Percentiles rank a stretch among this genome's conserved stretches.
These are phyloP conservation scores for Cadophora sp. DNA, from an alignment of 2,329 filamentous ascomycete genomes.

Conservation along the genomic window DNA sequence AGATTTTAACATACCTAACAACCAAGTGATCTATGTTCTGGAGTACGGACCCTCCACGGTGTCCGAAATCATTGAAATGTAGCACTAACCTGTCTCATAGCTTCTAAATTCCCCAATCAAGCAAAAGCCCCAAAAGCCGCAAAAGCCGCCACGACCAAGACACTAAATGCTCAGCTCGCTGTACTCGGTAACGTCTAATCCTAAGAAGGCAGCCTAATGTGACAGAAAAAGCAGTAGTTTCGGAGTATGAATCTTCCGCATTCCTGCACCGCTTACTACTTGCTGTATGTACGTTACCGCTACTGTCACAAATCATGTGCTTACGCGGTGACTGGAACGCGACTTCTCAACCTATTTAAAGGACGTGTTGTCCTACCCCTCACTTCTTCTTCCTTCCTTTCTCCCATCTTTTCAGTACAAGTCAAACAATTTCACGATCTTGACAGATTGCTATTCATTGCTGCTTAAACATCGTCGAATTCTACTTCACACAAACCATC, in stretches of 20 bases:
- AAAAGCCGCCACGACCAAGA: neutral
- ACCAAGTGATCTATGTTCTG: too few species aligned
- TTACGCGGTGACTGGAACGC: neutral
- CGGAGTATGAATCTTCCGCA: neutral
- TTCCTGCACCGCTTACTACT: neutral
- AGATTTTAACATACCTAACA: neutral
- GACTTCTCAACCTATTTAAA: conserved; percentile 2
- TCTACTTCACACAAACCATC: neutral
- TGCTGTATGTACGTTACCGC: neutral
- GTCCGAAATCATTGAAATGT: neutral
- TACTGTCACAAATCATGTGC: conserved; percentile 9
- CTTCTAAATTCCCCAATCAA: too few species aligned
- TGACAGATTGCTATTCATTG: neutral
- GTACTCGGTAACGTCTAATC: neutral
- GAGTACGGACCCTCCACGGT: neutral
- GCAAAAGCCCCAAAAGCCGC: neutral
- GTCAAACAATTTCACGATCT: neutral
- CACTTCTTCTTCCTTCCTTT: too few species aligned
- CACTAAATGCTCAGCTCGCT: neutral
- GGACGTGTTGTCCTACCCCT: neutral
- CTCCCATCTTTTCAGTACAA: neutral
- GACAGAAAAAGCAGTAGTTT: neutral
- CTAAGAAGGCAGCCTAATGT: neutral
- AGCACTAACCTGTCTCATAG: too few species aligned
- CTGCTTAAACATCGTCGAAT: neutral